A percentile compares a stretch with the other conserved stretches of the same genome.
Conservation (phyloP, 2,329 filamentous ascomycete species). For the Cephalotrichum gorgonifer region DNA sequence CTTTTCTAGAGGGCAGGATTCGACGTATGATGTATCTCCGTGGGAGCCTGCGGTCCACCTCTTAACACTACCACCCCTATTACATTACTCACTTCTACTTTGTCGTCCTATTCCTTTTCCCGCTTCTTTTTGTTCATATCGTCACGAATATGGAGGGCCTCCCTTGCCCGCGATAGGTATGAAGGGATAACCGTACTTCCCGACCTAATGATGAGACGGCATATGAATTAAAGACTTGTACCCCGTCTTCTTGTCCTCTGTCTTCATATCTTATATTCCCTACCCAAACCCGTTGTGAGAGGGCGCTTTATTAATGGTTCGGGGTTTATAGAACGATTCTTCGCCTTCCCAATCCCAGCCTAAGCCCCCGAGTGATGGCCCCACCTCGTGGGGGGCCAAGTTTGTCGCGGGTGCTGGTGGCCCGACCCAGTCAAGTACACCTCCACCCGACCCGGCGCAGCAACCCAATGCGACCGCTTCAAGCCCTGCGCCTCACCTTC, state of each 20-base stretch:
- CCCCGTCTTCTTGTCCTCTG: no score
- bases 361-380: constrained; percentile 23
- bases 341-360: constrained; percentile 17
- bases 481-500: no score
- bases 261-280: constrained; percentile 6
- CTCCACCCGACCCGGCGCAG: no score
- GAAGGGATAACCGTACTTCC: not conserved
- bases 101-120: constrained; percentile 10
- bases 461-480: no score
- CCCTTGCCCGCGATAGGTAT: not conserved
- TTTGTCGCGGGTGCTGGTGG: constrained; percentile 19
- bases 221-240: not conserved
- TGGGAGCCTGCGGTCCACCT: not conserved
- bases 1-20: not conserved
- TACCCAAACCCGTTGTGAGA: constrained; percentile 1
- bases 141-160: not conserved
- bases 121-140: not conserved
- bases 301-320: constrained; percentile 21
- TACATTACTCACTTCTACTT: not conserved
- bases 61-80: not conserved
- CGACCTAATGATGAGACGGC: not conserved
- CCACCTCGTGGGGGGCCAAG: constrained; percentile 33
- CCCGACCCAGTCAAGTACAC: no score
- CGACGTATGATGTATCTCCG: not conserved
- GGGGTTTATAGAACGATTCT: constrained; percentile 24